Conservation (phyloP, 2,329 filamentous ascomycete species). For the Scedosporium minutisporum region DNA sequence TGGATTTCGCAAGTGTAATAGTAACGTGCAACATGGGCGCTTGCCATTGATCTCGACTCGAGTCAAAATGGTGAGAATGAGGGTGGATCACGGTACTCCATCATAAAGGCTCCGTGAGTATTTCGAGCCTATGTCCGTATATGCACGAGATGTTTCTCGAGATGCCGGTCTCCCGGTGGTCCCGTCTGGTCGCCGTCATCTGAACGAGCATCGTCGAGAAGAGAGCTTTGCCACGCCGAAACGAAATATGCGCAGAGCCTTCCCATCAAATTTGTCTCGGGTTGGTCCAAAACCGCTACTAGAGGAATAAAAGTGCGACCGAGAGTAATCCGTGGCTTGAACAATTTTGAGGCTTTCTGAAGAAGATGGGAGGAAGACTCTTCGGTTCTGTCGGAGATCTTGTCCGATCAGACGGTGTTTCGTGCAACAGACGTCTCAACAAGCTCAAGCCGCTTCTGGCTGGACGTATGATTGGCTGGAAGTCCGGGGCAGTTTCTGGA, state of each 20-base stretch:
- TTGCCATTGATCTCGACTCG: too few species aligned
- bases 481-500: background rate
- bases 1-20: too few species aligned
- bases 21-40: too few species aligned
- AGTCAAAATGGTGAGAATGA: too few species aligned
- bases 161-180: too few species aligned
- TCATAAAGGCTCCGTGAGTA: too few species aligned
- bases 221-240: too few species aligned
- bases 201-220: too few species aligned
- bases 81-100: too few species aligned
- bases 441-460: background rate
- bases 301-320: background rate
- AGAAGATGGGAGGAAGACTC: background rate
- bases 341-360: background rate
- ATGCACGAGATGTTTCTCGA: too few species aligned
- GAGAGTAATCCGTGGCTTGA: background rate
- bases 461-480: background rate
- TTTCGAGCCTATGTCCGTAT: too few species aligned
- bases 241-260: background rate
- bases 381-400: conserved; percentile 7
- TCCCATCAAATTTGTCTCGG: background rate
- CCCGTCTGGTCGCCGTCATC: too few species aligned
- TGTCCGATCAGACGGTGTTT: conserved; percentile 6
- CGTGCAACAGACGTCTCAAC: background rate
- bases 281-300: background rate